A percentile compares a stretch with the other conserved stretches of the same genome.
Evolutionary conservation across 352 stramenopile genomes (phyloP).

Genomic region (Pseudoperonospora humuli): DNA sequence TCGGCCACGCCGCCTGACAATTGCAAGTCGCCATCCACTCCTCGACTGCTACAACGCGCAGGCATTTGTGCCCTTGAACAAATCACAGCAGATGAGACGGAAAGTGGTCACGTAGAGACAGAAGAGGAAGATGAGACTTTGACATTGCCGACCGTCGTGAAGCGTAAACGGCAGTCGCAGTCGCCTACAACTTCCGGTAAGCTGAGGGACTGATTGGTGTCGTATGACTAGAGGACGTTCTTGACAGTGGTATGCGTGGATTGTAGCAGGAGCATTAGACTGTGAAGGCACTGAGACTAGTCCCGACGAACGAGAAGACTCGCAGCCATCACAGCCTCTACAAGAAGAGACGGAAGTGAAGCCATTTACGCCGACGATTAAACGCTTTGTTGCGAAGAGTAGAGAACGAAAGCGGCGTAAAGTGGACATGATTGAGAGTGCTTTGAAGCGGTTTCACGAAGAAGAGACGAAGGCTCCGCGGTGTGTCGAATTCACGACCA

Average conservation of each 20-base stretch:
- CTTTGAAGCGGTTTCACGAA: conserved; percentile 46
- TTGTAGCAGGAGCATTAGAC: conserved; percentile 20
- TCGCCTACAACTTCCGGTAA: conserved; percentile 33
- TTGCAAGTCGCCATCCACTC: conserved; percentile 24
- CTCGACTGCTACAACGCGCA: conserved; percentile 38
- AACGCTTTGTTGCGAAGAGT: conserved; percentile 38
- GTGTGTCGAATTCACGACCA: conserved; percentile 48
- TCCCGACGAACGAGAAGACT: conserved; percentile 21
- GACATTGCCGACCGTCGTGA: conserved; percentile 30
- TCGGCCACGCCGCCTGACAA: conserved; percentile 24
- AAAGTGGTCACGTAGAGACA: background rate
- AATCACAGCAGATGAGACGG: conserved; percentile 33
- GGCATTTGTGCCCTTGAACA: conserved; percentile 43
- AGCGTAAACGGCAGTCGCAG: conserved; percentile 57
- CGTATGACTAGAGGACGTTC: too few relatives aligned
- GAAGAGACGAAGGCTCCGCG: conserved; percentile 24
- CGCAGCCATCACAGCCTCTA: conserved; percentile 10
- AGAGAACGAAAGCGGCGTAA: conserved; percentile 52
- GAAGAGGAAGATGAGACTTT: conserved; percentile 1
- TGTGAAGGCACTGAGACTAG: conserved; percentile 24
- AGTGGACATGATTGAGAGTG: conserved; percentile 50
- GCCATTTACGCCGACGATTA: conserved; percentile 18
- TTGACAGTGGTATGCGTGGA: too few relatives aligned
- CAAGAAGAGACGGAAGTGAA: conserved; percentile 9
- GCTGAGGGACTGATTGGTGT: conserved; percentile 1